Evolutionary conservation across 805 yeast species (phyloP), one percentile per base, ranked within the genome.

Genomic region (Starmerella gropengiesseri): DNA sequence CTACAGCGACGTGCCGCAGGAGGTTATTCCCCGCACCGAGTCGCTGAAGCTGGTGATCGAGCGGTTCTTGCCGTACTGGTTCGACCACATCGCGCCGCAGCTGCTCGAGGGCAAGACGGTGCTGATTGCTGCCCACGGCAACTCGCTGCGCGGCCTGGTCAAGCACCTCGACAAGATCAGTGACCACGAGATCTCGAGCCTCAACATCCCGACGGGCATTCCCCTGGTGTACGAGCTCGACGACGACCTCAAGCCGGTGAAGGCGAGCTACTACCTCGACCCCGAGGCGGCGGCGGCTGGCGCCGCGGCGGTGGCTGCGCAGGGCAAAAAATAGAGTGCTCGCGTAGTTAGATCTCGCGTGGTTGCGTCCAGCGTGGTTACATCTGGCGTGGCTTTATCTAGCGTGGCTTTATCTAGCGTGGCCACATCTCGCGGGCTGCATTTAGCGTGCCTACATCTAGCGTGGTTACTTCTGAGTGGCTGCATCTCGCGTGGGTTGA

Each of bases 231-330:
- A 82, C 71, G 96, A 89, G 71, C 78, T 87, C 62, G 95, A 87
- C 65, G 81, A 74, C 42, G 62, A 74, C 60, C 77, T 87, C 69
- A 76, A 77, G 69, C 96, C 96, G 69, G 71, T 79, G 63, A 86
- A 86, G 78, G 81, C 85, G 56, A 78, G 93, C 58, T 85, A 87
- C 77, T 87, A 87, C 79, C 80, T 87, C 69, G 97, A 87, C 71
- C 97, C 97, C 60, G 96, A 85, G 73, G 97, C 96, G 61, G 97
- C 97, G 61, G 95, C 87, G 53, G 95, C 95, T 44, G 97, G 97
- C 75, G 97, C 96, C 55, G 96, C 96, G 62, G 95, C 95, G 48
- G 97, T 87, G 58, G 97, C 96, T 59, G 84, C 84, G 59, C 97
- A 87, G 73, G 97, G 97, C 48, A 55, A 55, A 25, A 31, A 45